Conservation (phyloP, 768 basidiomycete genomes). For the Tremella mesenterica region DNA sequence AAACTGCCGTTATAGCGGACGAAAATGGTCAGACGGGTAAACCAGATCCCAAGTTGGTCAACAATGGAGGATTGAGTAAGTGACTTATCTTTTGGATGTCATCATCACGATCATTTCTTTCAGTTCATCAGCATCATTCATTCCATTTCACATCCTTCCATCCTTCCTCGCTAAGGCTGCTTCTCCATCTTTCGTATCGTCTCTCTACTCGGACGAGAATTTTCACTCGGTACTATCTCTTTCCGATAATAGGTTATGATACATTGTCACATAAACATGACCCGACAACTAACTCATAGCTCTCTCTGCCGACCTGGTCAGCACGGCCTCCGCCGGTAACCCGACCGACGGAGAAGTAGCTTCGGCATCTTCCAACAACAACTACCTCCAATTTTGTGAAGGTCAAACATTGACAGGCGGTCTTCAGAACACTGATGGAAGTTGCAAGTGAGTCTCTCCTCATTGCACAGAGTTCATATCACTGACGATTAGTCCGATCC, state of each 20-base stretch:
- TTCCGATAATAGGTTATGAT: background rate
- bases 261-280: background rate
- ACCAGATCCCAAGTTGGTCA: constrained; percentile 20
- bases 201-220: background rate
- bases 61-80: constrained; percentile 21
- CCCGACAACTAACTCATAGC: background rate
- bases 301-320: constrained; percentile 3
- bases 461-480: background rate
- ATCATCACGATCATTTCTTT: background rate
- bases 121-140: background rate
- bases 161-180: background rate
- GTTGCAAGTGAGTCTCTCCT: constrained; percentile 19
- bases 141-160: background rate
- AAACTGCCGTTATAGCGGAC: background rate
- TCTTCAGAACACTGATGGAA: constrained; percentile 40
- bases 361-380: constrained; percentile 49
- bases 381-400: constrained; percentile 46
- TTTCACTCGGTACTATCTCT: background rate
- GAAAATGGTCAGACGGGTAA: constrained; percentile 20
- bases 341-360: constrained; percentile 49
- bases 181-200: background rate
- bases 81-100: constrained; percentile 1
- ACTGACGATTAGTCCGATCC: background rate
- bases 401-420: constrained; percentile 54
- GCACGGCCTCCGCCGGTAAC: constrained; percentile 14